Evolutionary conservation across 2,329 filamentous ascomycete species (phyloP), one percentile per base, ranked within the genome.

Genomic region (Blumeria hordei): DNA sequence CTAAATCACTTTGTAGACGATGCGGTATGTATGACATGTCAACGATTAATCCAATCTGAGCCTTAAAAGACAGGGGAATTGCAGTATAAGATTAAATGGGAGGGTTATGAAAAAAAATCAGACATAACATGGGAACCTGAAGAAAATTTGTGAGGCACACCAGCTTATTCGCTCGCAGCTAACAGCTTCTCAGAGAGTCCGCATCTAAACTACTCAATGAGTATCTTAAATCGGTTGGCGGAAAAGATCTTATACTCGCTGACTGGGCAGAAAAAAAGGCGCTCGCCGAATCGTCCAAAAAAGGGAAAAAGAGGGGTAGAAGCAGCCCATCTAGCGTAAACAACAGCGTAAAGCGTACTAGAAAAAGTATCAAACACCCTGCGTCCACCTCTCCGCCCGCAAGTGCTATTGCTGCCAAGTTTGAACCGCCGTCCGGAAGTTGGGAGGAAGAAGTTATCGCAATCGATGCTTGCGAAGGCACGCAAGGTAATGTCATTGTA

Each of bases 51-150:
- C 32, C 32, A n/a, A 39, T 54, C 52, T 59, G 57, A 58, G 58
- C 51, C 14, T 3, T 16, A 35, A 43, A 55, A 60, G 61, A 60
- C 60, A 41, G 75, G 75, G 18, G 64, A 66, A 4, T 62, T 80
- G 0, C 72, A 73, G 50, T 88, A 83, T 63, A 73, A 81, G 54
- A 83, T 92, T 37, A 88, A 90, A 62, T 92, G 85, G 85, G 77
- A 85, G 59, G 85, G 85, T 3, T 92, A 81, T 58, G 77, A 84
- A 0, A 75, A 80, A 58, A 78, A 80, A 58, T 66, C 70, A 0
- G 85, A 92, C 60, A 68, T 77, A 62, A 92, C 85, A 0, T 90
- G 84, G 85, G 85, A 92, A 64, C 80, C 83, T 0, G 80, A 85
- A 61, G 77, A 78, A 10, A 88, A 88, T 60, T 69, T 86, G 57